Base-by-base conservation (phyloP, 768 basidiomycete species). In the Amanita brunnescens region DNA sequence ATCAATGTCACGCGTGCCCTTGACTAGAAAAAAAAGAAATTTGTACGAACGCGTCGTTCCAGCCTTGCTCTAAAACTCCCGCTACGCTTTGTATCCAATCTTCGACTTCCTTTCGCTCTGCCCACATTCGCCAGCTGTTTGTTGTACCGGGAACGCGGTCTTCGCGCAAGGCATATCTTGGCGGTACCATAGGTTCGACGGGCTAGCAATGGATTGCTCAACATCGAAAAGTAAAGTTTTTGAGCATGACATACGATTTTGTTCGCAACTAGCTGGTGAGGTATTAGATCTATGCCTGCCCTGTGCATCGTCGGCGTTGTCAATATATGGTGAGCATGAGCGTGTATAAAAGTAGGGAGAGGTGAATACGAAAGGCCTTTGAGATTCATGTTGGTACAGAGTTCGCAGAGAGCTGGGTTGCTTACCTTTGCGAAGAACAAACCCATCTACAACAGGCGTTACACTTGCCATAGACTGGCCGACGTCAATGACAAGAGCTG, bases 361-460 rank as follows among this genome's bases (percentile, higher is more conserved):
- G 81, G 61, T 33, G 90, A 90, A 59, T 80, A 80, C 18, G 77
- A 68, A 20, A 97, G 83, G 40, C 93, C 95, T 96, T 44, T 33
- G 39, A 45, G 51, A 39, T 42, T 18, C 44, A 34, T 49, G 32
- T 39, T 37, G 50, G 29, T 45, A 34, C 24, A 12, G 8, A 45
- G 13, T 29, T 37, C 26, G 14, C 42, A 18, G 32, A 23, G 16
- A 47, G 39, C 8, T n/a, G 12, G 14, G 18, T 43, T 47, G 24
- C 41, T 40, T 40, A 85, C 95, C 95, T 79, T 95, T 96, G 60
- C 94, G 78, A 39, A 99, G 80, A 38, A 98, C 96, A 61, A 97
- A 99, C 3, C 96, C 96, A 58, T 99, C 96, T 3, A 94, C 91
- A 16, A 99, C 87, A 5, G 96, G 96, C 1, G 91, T 92, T 12